Evolutionary conservation across 73 alveolate genomes (phyloP).

Genomic region (Blepharisma japonicum): DNA sequence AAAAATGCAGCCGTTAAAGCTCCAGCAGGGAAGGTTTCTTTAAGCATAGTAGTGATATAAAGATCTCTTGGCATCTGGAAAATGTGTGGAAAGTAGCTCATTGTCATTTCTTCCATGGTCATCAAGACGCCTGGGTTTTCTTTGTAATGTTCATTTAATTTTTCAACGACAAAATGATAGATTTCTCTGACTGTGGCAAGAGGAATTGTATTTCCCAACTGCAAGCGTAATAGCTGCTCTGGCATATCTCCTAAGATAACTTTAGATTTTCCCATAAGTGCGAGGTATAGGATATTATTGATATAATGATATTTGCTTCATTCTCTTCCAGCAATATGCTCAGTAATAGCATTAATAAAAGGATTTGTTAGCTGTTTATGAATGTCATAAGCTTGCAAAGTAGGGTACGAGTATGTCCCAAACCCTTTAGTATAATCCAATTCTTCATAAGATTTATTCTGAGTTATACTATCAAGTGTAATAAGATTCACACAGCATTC

Average conservation of each 20-base stretch:
- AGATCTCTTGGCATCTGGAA: conserved; percentile 83
- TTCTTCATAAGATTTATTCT: conserved; percentile 68
- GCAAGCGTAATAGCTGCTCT: conserved; percentile 67
- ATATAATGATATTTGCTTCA: conserved; percentile 76
- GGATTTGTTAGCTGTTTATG: conserved; percentile 60
- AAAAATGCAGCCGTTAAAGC: conserved; percentile 60
- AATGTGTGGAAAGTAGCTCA: conserved; percentile 76
- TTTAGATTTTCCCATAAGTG: conserved; percentile 87
- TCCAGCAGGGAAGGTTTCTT: conserved; percentile 69
- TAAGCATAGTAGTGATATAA: conserved; percentile 79
- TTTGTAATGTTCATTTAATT: conserved; percentile 42
- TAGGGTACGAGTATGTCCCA: conserved; percentile 70
- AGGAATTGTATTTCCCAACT: conserved; percentile 73
- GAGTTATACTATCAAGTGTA: conserved; percentile 72
- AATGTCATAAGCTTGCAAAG: conserved; percentile 58
- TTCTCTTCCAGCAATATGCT: conserved; percentile 72
- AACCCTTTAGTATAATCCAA: conserved; percentile 71
- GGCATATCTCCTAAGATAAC: conserved; percentile 92
- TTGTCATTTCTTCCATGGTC: conserved; percentile 75
- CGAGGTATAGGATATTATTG: conserved; percentile 67
- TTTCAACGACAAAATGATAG: conserved; percentile 65
- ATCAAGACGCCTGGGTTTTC: conserved; percentile 56
- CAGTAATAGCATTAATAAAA: conserved; percentile 73
- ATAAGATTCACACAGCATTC: conserved; percentile 80
- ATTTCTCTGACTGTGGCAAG: conserved; percentile 79